Evolutionary conservation across 2,329 filamentous ascomycete genomes (phyloP).

Genomic region (Neonectria hederae): DNA sequence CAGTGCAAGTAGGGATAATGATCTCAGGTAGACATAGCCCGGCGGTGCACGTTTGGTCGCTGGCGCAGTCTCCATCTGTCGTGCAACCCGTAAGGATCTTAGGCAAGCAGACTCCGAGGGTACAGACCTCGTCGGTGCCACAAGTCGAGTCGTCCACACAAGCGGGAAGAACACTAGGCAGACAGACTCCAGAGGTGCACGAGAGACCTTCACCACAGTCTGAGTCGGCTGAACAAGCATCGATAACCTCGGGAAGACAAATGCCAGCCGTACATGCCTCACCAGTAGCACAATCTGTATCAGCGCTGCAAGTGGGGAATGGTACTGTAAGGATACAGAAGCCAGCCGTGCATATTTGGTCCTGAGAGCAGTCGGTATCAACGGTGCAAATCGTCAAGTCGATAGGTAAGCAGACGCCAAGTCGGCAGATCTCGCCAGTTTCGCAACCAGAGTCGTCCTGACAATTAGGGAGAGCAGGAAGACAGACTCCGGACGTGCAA

Average conservation of each 20-base stretch:
- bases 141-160: conserved; percentile 1
- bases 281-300: background rate
- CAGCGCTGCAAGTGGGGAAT: background rate
- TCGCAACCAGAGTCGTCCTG: background rate
- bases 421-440: background rate
- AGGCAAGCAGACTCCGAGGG: conserved; percentile 4
- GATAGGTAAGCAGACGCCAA: background rate
- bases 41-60: conserved; percentile 2
- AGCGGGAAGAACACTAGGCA: background rate
- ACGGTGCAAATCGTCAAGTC: background rate
- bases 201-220: background rate
- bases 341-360: background rate
- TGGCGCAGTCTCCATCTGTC: background rate
- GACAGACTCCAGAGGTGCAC: background rate
- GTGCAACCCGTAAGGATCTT: background rate
- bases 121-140: background rate
- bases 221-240: background rate
- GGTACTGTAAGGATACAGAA: background rate
- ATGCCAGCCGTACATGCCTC: background rate
- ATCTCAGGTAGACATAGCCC: conserved; percentile 4
- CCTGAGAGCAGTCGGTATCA: background rate
- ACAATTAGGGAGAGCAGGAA: background rate
- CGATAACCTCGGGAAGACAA: background rate
- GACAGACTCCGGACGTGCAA: conserved; percentile 6
- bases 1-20: background rate